Base-by-base conservation (phyloP, 2,329 filamentous ascomycete species). In the Colletotrichum neosansevieriae region DNA sequence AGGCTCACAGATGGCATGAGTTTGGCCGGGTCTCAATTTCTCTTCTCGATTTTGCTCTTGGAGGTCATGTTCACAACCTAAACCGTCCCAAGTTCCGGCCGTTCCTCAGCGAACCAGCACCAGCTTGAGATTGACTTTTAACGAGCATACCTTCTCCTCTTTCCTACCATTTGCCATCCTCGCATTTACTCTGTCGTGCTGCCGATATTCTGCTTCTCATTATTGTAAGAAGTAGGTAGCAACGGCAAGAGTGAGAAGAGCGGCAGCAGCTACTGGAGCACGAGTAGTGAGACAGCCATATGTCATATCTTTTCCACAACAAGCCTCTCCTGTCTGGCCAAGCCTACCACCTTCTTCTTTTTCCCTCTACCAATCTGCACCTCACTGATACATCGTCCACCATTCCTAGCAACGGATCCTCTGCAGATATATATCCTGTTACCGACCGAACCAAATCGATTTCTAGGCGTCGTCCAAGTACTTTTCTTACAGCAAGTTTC, bases 401-500 rank as follows among this genome's bases (percentile, higher is more conserved):
- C 49, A 50, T 54, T n/a, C 34, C 49, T 56, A 15, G 56, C 49
- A 11, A 57, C 60, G 38, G 44, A 40, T 67, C 53, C 44, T 51
- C 45, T 36, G 17, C 61, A 34, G 36, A 21, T 21, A 49, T 40
- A 60, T 59, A 12, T 56, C 47, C 61, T 60, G 56, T 61, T 38
- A 7, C 56, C 47, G 29, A n/a, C 15, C 29, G n/a, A 57, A 45
- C 34, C 38, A 42, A 56, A 21, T 36, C 47, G 50, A 17, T 32
- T 32, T 40, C 34, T 49, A 21, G 19, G 15, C 36, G 13, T 34
- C 42, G n/a, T 45, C 12, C 47, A 42, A 68, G 45, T 50, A 53
- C 49, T 50, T 59, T 56, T 69, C 54, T 24, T 59, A 66, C 66
- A 49, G 47, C 56, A 49, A 38, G 42, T 60, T 66, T 56, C 65